Conservation (phyloP, 495 filamentous ascomycete genomes). For the Entonaema liquescens region DNA sequence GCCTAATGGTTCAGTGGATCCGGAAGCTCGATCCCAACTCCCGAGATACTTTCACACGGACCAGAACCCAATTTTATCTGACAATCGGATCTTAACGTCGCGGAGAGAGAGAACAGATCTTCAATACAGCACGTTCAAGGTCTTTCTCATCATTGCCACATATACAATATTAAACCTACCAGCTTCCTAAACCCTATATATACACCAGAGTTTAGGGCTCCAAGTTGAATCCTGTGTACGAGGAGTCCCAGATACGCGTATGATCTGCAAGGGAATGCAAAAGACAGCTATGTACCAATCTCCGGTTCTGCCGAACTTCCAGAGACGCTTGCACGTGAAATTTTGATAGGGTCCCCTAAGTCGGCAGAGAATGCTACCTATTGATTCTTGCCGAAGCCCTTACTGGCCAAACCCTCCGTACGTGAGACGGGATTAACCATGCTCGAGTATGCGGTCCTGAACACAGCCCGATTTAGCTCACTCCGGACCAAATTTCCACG, state of each 20-base stretch:
- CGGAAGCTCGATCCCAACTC: constrained; percentile 23
- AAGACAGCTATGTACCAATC: constrained; percentile 5
- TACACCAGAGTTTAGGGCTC: not conserved
- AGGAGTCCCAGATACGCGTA: not conserved
- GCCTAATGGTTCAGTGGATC: constrained; percentile 11
- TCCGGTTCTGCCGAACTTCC: constrained; percentile 27
- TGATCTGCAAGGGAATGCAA: not conserved
- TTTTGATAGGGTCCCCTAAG: constrained; percentile 17
- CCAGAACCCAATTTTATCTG: not conserved
- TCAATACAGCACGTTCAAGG: not conserved
- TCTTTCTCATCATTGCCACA: no score
- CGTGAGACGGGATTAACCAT: constrained; percentile 28
- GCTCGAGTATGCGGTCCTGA: constrained; percentile 15
- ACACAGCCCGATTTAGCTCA: constrained; percentile 20
- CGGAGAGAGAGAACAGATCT: not conserved
- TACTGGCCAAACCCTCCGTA: constrained; percentile 23
- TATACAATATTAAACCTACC: no score
- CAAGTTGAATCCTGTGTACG: not conserved
- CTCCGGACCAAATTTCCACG: constrained; percentile 10
- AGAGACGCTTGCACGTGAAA: constrained; percentile 28
- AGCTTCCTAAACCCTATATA: not conserved
- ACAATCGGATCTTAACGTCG: not conserved
- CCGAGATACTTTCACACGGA: constrained; percentile 22
- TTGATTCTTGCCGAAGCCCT: constrained; percentile 19
- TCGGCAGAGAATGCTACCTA: constrained; percentile 26